These are phyloP conservation scores for Kwoniella sp. DNA, from an alignment of 768 basidiomycete genomes.

Conservation along the genomic window DNA sequence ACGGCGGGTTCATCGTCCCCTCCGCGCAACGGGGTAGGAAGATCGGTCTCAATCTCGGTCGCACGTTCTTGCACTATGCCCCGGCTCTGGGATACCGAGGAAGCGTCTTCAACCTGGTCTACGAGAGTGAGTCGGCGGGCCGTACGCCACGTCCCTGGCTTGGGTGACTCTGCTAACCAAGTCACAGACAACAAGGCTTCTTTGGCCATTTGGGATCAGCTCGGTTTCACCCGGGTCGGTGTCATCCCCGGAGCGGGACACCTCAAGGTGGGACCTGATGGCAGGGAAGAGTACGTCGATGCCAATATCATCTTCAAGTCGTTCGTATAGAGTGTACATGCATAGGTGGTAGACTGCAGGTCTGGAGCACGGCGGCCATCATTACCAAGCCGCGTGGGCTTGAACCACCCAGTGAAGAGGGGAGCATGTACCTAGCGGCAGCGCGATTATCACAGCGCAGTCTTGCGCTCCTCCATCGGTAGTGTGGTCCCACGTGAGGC, in stretches of 20 bases:
- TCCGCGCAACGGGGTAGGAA: constrained; percentile 61
- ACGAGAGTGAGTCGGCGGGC: constrained; percentile 60
- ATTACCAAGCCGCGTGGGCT: background rate
- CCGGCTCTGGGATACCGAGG: constrained; percentile 59
- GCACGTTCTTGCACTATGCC: constrained; percentile 73
- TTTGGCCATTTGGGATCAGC: constrained; percentile 67
- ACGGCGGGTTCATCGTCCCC: constrained; percentile 81
- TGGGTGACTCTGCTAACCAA: background rate
- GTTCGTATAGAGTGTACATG: constrained; percentile 52
- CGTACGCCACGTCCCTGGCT: too few relatives aligned
- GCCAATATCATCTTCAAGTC: constrained; percentile 79
- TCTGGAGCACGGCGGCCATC: too few relatives aligned
- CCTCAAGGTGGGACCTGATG: constrained; percentile 61
- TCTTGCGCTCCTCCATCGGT: constrained; percentile 16
- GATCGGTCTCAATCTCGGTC: constrained; percentile 67
- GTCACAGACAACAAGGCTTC: constrained; percentile 60
- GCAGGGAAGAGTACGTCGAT: constrained; percentile 81
- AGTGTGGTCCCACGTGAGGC: background rate
- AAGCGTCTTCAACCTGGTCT: constrained; percentile 81
- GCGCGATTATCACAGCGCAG: constrained; percentile 9
- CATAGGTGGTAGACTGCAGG: background rate
- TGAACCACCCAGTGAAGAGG: background rate
- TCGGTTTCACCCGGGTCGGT: constrained; percentile 75
- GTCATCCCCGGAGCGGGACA: constrained; percentile 60
- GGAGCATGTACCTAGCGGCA: background rate